These are phyloP conservation scores for Kluyveromyces aestuarii DNA, from an alignment of 805 yeast species.

Conservation along the genomic window DNA sequence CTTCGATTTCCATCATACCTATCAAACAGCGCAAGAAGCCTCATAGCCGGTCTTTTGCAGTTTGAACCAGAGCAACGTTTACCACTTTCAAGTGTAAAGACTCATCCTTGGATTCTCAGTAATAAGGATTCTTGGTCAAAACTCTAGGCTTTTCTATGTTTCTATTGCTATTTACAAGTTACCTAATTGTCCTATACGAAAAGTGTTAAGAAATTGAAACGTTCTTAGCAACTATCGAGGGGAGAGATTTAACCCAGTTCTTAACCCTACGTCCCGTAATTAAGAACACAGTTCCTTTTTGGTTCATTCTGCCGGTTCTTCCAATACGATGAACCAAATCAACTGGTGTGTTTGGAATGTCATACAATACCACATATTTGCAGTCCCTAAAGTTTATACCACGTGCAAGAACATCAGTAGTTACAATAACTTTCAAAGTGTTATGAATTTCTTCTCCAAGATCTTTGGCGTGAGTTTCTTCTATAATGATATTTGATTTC, in stretches of 20 bases:
- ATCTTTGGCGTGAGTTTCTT: slow-evolving; percentile 1
- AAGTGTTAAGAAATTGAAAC: slow-evolving; percentile 22
- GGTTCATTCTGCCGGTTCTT: slow-evolving; percentile 88
- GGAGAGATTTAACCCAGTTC: slow-evolving; percentile 76
- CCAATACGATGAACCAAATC: slow-evolving; percentile 90
- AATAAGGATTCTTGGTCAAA: slow-evolving; percentile 53
- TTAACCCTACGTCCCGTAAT: slow-evolving; percentile 61
- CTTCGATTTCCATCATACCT: slow-evolving; percentile 63
- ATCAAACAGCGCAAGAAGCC: slow-evolving; percentile 65
- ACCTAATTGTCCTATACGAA: not conserved
- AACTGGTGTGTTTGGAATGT: slow-evolving; percentile 74
- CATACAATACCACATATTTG: slow-evolving; percentile 73
- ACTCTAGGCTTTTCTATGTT: slow-evolving; percentile 1
- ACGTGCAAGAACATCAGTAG: slow-evolving; percentile 84
- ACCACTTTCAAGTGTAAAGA: slow-evolving; percentile 47
- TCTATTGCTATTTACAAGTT: not conserved
- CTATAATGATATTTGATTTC: slow-evolving; percentile 28
- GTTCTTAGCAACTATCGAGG: slow-evolving; percentile 52
- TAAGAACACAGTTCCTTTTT: slow-evolving; percentile 78
- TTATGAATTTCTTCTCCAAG: not conserved
- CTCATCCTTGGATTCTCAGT: slow-evolving; percentile 78
- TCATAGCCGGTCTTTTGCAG: slow-evolving; percentile 53
- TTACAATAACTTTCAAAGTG: slow-evolving; percentile 59
- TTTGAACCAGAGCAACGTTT: slow-evolving; percentile 64
- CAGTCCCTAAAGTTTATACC: slow-evolving; percentile 82